Percentiles rank a stretch among this genome's conserved stretches.
Conservation (phyloP, 495 filamentous ascomycete species). For the Penicillium canariense region DNA sequence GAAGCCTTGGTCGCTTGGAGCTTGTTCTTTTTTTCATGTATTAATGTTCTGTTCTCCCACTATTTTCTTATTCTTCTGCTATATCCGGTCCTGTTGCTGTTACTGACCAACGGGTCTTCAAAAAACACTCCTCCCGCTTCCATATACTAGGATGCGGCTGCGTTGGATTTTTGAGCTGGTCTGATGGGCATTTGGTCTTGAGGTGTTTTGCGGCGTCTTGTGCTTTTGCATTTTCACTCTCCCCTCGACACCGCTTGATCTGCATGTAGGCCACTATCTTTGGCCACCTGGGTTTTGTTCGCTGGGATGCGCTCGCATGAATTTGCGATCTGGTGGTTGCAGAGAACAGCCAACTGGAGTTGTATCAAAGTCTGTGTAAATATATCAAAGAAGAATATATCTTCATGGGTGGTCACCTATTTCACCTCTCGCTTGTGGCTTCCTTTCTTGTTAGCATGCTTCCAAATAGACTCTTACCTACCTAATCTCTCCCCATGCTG, state of each 20-base stretch:
- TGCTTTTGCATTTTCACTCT: conserved; percentile 37
- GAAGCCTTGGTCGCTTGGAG: conserved; percentile 14
- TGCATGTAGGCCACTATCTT: conserved; percentile 31
- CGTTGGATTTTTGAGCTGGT: conserved; percentile 22
- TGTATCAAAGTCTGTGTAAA: conserved; percentile 19
- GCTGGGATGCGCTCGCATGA: not conserved
- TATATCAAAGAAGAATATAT: conserved; percentile 19
- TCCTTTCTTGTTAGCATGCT: no score
- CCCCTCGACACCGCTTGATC: conserved; percentile 30
- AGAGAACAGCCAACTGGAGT: not conserved
- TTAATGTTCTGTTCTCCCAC: conserved; percentile 24
- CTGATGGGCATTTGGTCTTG: conserved; percentile 27
- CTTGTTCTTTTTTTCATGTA: conserved; percentile 26
- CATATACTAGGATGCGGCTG: conserved; percentile 25
- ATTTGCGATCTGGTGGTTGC: not conserved
- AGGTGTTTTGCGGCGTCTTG: conserved; percentile 34
- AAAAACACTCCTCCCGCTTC: conserved; percentile 9
- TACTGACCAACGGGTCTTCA: not conserved
- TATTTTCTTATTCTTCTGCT: conserved; percentile 14
- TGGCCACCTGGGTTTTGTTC: conserved; percentile 11
- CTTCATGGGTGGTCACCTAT: conserved; percentile 1
- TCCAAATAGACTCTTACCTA: no score
- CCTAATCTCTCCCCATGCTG: no score
- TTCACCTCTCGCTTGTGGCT: no score
- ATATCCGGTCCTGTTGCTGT: not conserved